Conservation (phyloP, 2,329 filamentous ascomycete species). For the Monascus ruber region DNA sequence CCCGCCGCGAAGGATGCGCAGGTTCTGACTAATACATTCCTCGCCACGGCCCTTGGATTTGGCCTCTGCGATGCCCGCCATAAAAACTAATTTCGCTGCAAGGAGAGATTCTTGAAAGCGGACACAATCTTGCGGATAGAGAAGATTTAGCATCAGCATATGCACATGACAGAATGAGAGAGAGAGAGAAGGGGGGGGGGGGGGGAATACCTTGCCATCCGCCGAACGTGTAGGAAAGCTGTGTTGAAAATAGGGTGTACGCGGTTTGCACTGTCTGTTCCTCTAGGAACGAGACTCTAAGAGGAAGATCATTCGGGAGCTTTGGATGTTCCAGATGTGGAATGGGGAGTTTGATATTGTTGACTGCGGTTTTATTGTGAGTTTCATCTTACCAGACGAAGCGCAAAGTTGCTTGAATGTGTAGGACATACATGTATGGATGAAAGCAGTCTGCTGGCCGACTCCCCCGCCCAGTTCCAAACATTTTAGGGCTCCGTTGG, state of each 20-base stretch:
- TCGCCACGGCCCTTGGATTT: constrained; percentile 34
- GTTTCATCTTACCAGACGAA: no score
- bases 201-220: constrained; percentile 27
- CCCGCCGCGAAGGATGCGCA: constrained; percentile 26
- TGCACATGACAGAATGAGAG: no score
- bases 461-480: constrained; percentile 28
- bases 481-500: constrained; percentile 21
- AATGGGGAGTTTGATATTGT: constrained; percentile 26
- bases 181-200: no score
- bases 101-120: constrained; percentile 31
- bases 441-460: constrained; percentile 24
- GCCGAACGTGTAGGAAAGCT: constrained; percentile 33
- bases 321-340: constrained; percentile 34
- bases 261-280: constrained; percentile 32
- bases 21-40: constrained; percentile 35
- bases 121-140: constrained; percentile 22
- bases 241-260: constrained; percentile 27
- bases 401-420: no score
- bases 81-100: constrained; percentile 26
- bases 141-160: no score
- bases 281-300: constrained; percentile 31
- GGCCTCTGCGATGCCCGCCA: constrained; percentile 32
- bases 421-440: constrained; percentile 26
- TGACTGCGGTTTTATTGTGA: constrained; percentile 13
- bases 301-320: constrained; percentile 19